Conservation (phyloP, 805 yeast species). For the Hanseniaspora clermontiae region DNA sequence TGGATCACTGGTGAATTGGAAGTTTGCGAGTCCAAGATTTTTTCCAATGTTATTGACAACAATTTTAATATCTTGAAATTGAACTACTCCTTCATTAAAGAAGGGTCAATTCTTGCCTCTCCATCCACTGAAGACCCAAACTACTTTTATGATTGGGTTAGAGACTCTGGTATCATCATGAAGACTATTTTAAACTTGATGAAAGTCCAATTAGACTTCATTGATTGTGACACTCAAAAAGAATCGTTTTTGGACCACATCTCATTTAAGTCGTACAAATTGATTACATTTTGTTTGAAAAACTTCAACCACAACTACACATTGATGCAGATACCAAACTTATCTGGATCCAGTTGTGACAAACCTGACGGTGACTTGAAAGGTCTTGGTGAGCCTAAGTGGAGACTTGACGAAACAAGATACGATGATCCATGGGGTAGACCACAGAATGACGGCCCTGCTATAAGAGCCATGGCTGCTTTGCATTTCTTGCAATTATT, state of each 20-base stretch:
- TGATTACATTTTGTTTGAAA: slow-evolving; percentile 35
- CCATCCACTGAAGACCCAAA: slow-evolving; percentile 63
- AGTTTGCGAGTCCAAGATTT: slow-evolving; percentile 32
- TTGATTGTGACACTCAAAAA: slow-evolving; percentile 19
- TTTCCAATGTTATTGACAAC: slow-evolving; percentile 39
- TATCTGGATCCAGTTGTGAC: slow-evolving; percentile 46
- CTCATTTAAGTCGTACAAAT: slow-evolving; percentile 15
- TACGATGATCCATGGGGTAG: slow-evolving; percentile 75
- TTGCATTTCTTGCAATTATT: slow-evolving; percentile 41
- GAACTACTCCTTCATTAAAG: slow-evolving; percentile 29
- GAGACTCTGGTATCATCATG: slow-evolving; percentile 78
- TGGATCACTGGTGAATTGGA: slow-evolving; percentile 37
- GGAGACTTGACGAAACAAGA: slow-evolving; percentile 48
- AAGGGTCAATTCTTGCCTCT: slow-evolving; percentile 74
- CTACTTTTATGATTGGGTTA: slow-evolving; percentile 79
- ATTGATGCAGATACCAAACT: slow-evolving; percentile 57
- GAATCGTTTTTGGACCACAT: slow-evolving; percentile 14
- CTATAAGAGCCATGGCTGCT: slow-evolving; percentile 58
- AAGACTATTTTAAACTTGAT: slow-evolving; percentile 43
- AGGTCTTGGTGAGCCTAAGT: slow-evolving; percentile 88
- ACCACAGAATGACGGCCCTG: slow-evolving; percentile 94
- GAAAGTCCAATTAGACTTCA: slow-evolving; percentile 32
- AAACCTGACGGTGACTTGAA: slow-evolving; percentile 27
- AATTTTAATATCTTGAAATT: slow-evolving; percentile 21
- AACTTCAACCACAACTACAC: slow-evolving; percentile 47